Evolutionary conservation across 2,329 filamentous ascomycete genomes (phyloP), one percentile per base, ranked within the genome.

Genomic region (Cadophora sp.): DNA sequence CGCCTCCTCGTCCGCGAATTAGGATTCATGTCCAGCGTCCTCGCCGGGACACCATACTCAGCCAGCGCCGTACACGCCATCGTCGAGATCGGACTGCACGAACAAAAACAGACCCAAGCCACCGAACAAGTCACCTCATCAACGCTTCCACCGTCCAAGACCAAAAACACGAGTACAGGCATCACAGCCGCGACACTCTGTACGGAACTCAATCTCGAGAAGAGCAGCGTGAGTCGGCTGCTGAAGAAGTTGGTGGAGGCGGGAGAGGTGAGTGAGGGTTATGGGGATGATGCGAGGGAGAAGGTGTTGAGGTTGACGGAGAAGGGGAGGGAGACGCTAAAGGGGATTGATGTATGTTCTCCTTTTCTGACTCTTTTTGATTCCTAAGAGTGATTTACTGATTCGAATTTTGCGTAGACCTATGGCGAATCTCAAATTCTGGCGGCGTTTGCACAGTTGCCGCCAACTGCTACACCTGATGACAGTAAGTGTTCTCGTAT

Each of bases 1-100:
- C 69, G 73, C 16, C 72, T 71, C 58, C 70, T 77, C 22, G 73
- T 75, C 16, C 71, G 76, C 11, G 75, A 77, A 66, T 70, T 74
- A 69, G 75, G 73, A 4, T 76, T 77, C 64, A 70, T 76, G 53
- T 71, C 62, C 31, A 63, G 69, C 5, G 74, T 65, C 4, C 53
- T 73, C 11, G 71, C 71, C 9, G 70, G 67, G 1, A 73, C 73
- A 14, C 37, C 56, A 16, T 70, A 75, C 29, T 74, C 72, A 0
- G 60, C 71, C 3, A 72, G 70, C 4, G 72, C 72, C 4, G 69
- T 73, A 8, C 75, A 76, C 62, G 73, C 70, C 34, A 68, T 77
- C 5, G 67, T 75, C 56, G 76, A 77, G 58, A 74, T 76, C 12
- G 72, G 72, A 11, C 68, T 73, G 34, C 53, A 58, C 53, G 53